Evolutionary conservation across 257 asterid genomes (phyloP), one percentile per base, ranked within the genome.

Genomic region (Oldenlandia corymbosa): DNA sequence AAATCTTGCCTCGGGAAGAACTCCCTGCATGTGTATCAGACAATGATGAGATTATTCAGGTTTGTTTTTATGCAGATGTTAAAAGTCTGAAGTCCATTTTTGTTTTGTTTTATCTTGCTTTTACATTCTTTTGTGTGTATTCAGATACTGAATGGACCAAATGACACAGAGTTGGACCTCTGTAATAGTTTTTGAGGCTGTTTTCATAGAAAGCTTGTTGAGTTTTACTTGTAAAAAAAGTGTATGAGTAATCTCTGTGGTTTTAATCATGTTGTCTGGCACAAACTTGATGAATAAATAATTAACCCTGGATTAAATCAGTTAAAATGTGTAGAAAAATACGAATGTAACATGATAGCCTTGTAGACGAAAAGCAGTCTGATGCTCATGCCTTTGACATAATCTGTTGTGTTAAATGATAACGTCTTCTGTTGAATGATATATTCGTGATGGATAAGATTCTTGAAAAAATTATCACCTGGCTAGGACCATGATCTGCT

Each of bases 41-140:
- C 58, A 66, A 71, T 20, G 83, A 84, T 68, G 96, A 85, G 75
- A 81, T 92, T 73, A 65, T 92, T 47, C 95, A 89, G 94, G 96
- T 92, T 58, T 71, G 82, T 67, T 36, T 37, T 69, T 16, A 41
- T 46, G 53, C 53, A 50, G 18, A 17, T 60, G 43, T 47, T 14
- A 39, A 58, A 24, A 46, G 51, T 58, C 68, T 45, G 27, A 45
- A 27, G 28, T 45, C 18, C 53, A 26, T 49, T 13, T 24, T 31
- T 7, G 42, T 42, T 17, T 42, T n/a, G 34, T 41, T 66, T 37
- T 45, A 11, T 28, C 37, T 24, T 14, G 39, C 39, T 43, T 45
- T 28, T 5, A 16, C 4, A 27, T 61, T n/a, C n/a, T n/a, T n/a
- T n/a, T n/a, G n/a, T n/a, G 13, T 32, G 64, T 26, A 23, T 58